Evolutionary conservation across 169 alveolate species (phyloP).

Genomic region (Eimeria brunetti): DNA sequence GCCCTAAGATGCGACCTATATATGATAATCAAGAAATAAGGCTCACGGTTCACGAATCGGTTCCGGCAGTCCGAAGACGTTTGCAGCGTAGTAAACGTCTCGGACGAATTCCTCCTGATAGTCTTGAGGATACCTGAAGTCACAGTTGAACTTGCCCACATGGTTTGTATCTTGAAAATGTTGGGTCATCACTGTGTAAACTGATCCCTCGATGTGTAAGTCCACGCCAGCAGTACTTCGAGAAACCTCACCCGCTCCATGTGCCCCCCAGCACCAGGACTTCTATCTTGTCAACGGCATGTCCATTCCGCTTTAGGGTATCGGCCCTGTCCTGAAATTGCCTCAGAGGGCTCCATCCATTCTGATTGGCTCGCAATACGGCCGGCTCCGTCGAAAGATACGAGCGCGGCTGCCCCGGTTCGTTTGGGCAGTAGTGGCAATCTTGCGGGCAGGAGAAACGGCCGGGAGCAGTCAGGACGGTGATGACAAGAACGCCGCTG

Average conservation of each 20-base stretch:
- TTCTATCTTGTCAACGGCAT: slow-evolving; percentile 95
- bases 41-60: slow-evolving; percentile 77
- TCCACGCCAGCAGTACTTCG: no score
- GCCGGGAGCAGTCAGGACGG: slow-evolving; percentile 97
- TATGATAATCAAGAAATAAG: background rate
- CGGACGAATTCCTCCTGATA: slow-evolving; percentile 94
- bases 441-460: slow-evolving; percentile 95
- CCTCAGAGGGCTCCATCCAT: slow-evolving; percentile 92
- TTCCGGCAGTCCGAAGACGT: slow-evolving; percentile 88
- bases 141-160: background rate
- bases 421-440: slow-evolving; percentile 96
- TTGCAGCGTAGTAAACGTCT: slow-evolving; percentile 96
- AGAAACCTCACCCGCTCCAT: slow-evolving; percentile 88
- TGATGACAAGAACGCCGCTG: slow-evolving; percentile 95
- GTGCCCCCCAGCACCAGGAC: slow-evolving; percentile 97
- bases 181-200: background rate
- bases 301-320: slow-evolving; percentile 95
- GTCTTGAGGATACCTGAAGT: slow-evolving; percentile 91
- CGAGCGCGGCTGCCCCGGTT: slow-evolving; percentile 97
- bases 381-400: slow-evolving; percentile 98
- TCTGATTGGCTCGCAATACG: slow-evolving; percentile 96
- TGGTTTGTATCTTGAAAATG: no score
- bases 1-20: background rate
- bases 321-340: slow-evolving; percentile 95
- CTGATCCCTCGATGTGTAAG: background rate